These are phyloP conservation scores for Colletotrichum siamense DNA, from an alignment of 2,329 filamentous ascomycete species.

Conservation along the genomic window DNA sequence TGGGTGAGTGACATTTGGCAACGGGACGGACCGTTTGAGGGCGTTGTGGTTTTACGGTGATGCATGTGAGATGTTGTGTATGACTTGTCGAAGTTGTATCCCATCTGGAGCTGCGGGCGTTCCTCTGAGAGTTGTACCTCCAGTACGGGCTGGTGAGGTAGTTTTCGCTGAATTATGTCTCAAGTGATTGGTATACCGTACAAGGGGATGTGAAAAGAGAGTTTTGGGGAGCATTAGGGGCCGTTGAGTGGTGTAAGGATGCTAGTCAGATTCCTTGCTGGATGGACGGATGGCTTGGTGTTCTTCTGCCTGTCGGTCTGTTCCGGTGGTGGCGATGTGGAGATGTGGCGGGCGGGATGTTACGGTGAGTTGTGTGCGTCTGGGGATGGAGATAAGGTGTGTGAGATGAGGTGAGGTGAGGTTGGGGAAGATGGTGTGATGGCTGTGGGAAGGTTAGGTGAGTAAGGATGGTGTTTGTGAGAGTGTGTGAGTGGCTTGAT, in stretches of 20 bases:
- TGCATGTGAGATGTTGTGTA: neutral
- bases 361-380: neutral
- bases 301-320: neutral
- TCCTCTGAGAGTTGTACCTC: neutral
- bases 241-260: neutral
- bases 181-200: neutral
- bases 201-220: neutral
- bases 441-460: neutral
- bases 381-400: neutral
- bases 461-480: neutral
- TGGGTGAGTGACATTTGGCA: neutral
- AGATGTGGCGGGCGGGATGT: neutral
- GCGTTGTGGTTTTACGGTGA: neutral
- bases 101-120: neutral
- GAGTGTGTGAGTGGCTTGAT: neutral
- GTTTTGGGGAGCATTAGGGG: neutral
- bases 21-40: neutral
- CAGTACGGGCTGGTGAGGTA: neutral
- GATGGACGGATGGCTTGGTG: neutral
- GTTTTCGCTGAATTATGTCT: neutral
- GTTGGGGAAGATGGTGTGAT: neutral
- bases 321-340: neutral
- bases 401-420: neutral
- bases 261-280: constrained; percentile 1
- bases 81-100: neutral